Conservation (phyloP, 495 filamentous ascomycete species). For the Aspergillus wentii region DNA sequence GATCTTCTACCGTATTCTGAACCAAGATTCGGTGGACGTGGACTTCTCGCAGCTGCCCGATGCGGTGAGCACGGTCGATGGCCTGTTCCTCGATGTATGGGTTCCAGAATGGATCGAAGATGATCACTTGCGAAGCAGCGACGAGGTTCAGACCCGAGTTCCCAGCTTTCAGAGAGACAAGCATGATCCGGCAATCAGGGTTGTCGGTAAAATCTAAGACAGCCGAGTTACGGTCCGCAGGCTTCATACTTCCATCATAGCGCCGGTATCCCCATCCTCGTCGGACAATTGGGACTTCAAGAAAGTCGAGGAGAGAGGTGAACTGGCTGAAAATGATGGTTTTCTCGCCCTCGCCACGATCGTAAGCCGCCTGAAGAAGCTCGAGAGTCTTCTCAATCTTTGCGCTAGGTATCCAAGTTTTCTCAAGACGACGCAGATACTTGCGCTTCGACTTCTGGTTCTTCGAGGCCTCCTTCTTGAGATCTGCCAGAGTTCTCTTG, state of each 20-base stretch:
- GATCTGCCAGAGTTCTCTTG: conserved; percentile 52
- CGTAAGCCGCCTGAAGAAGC: conserved; percentile 53
- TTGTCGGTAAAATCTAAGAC: conserved; percentile 70
- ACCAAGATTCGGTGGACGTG: conserved; percentile 78
- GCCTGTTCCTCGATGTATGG: conserved; percentile 94
- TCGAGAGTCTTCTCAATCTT: conserved; percentile 76
- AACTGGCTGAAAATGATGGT: conserved; percentile 93
- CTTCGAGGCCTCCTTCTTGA: conserved; percentile 59
- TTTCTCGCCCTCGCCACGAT: conserved; percentile 55
- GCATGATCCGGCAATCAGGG: conserved; percentile 64
- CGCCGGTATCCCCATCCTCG: conserved; percentile 61
- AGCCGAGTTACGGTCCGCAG: conserved; percentile 61
- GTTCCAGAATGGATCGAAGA: conserved; percentile 96
- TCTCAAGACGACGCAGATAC: conserved; percentile 60
- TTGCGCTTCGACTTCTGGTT: conserved; percentile 59
- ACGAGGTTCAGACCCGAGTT: conserved; percentile 89
- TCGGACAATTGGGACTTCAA: conserved; percentile 78
- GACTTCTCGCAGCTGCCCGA: conserved; percentile 74
- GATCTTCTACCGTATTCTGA: conserved; percentile 78
- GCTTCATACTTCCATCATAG: conserved; percentile 84
- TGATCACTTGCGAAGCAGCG: conserved; percentile 81
- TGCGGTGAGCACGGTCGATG: conserved; percentile 87
- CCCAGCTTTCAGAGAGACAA: conserved; percentile 86
- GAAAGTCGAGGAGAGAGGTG: conserved; percentile 84
- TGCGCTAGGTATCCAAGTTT: conserved; percentile 67